These are phyloP conservation scores for Pichia paraexigua DNA, from an alignment of 805 yeast species.

Conservation along the genomic window DNA sequence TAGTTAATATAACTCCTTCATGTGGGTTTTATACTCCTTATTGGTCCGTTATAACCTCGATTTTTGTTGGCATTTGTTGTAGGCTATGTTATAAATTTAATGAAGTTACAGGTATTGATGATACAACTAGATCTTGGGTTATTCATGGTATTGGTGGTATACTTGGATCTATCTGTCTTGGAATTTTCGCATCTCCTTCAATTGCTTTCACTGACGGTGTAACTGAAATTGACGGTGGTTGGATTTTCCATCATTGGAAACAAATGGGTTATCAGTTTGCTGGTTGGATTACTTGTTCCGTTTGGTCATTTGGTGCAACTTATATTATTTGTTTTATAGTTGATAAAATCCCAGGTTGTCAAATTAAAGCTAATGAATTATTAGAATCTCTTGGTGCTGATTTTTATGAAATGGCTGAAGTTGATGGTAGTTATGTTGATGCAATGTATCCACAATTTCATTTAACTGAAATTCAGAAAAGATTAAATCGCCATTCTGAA, in stretches of 20 bases:
- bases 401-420: slow-evolving; percentile 42
- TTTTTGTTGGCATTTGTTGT: slow-evolving; percentile 33
- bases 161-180: slow-evolving; percentile 34
- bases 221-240: slow-evolving; percentile 38
- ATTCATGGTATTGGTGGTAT: slow-evolving; percentile 45
- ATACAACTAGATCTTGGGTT: slow-evolving; percentile 37
- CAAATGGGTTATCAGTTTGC: slow-evolving; percentile 42
- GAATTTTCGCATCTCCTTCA: slow-evolving; percentile 37
- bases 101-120: slow-evolving; percentile 37
- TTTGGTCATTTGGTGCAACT: slow-evolving; percentile 40
- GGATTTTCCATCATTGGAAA: slow-evolving; percentile 38
- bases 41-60: slow-evolving; percentile 37
- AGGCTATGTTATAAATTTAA: slow-evolving; percentile 30
- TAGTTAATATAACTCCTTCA: slow-evolving; percentile 40
- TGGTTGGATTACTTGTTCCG: slow-evolving; percentile 33
- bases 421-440: slow-evolving; percentile 27
- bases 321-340: slow-evolving; percentile 37
- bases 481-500: not conserved
- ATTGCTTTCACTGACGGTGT: slow-evolving; percentile 38
- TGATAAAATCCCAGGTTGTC: slow-evolving; percentile 43
- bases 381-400: slow-evolving; percentile 48
- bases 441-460: slow-evolving; percentile 10
- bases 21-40: slow-evolving; percentile 40
- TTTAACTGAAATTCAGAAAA: slow-evolving; percentile 9
- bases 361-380: slow-evolving; percentile 36